Evolutionary conservation across 805 yeast genomes (phyloP).

Genomic region (Candida sphagnicola): DNA sequence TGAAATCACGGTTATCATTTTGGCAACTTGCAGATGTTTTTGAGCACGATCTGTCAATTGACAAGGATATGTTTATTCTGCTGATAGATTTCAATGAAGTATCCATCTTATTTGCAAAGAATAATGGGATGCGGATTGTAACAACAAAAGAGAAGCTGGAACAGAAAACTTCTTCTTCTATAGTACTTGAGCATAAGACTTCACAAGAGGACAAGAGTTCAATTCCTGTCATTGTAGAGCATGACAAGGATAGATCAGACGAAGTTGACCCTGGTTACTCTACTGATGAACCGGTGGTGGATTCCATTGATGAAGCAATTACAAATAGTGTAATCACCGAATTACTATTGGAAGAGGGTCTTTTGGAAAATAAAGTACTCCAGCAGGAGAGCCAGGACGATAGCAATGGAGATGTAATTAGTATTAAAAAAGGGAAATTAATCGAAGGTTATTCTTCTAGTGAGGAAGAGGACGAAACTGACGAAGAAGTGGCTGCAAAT

Average conservation of each 20-base stretch:
- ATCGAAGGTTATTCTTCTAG: slow-evolving; percentile 21
- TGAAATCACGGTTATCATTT: slow-evolving; percentile 15
- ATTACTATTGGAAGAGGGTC: slow-evolving; percentile 18
- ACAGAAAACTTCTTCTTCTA: too few species aligned
- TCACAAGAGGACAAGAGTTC: too few species aligned
- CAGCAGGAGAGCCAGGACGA: slow-evolving; percentile 5
- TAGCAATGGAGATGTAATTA: slow-evolving; percentile 6
- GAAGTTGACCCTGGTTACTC: not conserved
- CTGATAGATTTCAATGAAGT: slow-evolving; percentile 27
- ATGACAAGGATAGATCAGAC: not conserved
- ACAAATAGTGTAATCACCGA: slow-evolving; percentile 11
- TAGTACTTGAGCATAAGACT: too few species aligned
- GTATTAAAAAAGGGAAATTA: slow-evolving; percentile 6
- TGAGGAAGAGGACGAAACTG: slow-evolving; percentile 17
- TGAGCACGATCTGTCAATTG: slow-evolving; percentile 14
- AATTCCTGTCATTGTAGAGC: slow-evolving; percentile 1
- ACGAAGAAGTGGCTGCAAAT: slow-evolving; percentile 8
- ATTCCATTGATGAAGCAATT: slow-evolving; percentile 4
- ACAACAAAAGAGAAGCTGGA: too few species aligned
- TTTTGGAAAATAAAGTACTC: slow-evolving; percentile 2
- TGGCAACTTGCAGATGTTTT: slow-evolving; percentile 32
- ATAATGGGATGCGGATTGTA: slow-evolving; percentile 14
- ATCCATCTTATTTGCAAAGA: slow-evolving; percentile 23
- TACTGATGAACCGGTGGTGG: not conserved
- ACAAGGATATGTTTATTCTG: slow-evolving; percentile 16